Evolutionary conservation across 129 eudicot species (phyloP), one percentile per base, ranked within the genome.

Genomic region (Cynara cardunculus): DNA sequence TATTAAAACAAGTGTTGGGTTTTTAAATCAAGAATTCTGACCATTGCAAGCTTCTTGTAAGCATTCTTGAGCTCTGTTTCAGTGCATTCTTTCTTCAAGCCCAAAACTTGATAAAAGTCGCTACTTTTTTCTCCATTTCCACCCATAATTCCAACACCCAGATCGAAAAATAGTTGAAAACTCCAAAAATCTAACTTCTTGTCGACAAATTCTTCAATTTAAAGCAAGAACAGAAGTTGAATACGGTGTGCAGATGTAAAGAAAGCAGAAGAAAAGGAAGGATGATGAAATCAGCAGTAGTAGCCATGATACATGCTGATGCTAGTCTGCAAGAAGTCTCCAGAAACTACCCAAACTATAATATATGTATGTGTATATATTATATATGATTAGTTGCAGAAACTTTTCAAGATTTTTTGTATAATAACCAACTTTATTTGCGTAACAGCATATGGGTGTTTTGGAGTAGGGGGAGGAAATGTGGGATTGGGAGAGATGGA

Each of bases 41-140:
- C 98, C 92, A 92, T 80, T 44, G 98, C 98, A 81, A 94, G 94
- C 84, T 92, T 94, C 91, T 89, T 92, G 91, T 94, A 94, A 81
- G 98, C 96, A 80, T 64, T 80, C 82, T 78, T 91, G 76, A 91
- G 91, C 59, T 91, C 97, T 3, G 84, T 83, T 21, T 87, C 79
- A 13, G 90, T 84, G 92, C 97, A 92, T 79, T 92, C 96, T 76
- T 90, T 94, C 77, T 85, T 86, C 86, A 94, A 82, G 11, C 96
- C 97, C 84, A 94, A 79, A 73, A 94, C 90, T 0, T 84, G 69
- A 78, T 94, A 94, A 82, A 88, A 91, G 90, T 88, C 91, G 14
- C 25, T 31, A 64, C 49, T 81, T 34, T 84, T 81, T 12, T 80
- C 85, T 34, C 71, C 86, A 49, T 79, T 85, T 39, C 66, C 87